A percentile compares a stretch with the other conserved stretches of the same genome.
phyloP scores from a whole-genome alignment of 202 grass and related monocot species.

The Cymbopogon flexuosus region DNA sequence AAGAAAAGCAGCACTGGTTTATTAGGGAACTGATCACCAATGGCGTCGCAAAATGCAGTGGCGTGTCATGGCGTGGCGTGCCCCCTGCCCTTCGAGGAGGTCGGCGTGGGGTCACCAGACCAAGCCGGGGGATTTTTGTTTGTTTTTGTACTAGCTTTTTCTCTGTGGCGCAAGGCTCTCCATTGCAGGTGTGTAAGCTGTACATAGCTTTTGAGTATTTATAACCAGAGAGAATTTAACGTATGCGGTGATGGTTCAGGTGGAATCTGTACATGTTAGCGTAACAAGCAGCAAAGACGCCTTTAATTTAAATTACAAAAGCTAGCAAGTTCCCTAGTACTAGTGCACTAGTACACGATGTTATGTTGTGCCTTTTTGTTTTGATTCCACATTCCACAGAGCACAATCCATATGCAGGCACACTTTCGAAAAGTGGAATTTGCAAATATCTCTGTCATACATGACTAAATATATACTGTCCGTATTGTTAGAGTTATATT shows the following conservation, averaged over 20 bases:
- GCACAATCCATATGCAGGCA: background rate
- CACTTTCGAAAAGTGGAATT: background rate
- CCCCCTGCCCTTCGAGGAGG: background rate
- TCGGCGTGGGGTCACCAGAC: constrained; percentile 16
- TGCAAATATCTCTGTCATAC: background rate
- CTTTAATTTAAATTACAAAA: background rate
- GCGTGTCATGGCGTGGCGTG: background rate
- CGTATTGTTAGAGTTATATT: too few relatives aligned
- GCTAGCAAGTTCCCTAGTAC: background rate
- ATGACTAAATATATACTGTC: background rate
- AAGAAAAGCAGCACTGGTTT: background rate
- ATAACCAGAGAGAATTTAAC: background rate
- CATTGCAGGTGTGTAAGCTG: constrained; percentile 7
- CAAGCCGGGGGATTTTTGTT: background rate
- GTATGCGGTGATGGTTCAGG: constrained; percentile 24
- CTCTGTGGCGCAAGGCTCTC: background rate
- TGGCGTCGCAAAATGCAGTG: constrained; percentile 18
- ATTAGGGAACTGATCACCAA: background rate
- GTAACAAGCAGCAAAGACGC: background rate
- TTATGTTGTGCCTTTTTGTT: background rate
- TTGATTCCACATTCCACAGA: background rate
- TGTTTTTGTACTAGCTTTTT: background rate
- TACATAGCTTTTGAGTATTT: constrained; percentile 30
- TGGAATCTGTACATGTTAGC: constrained; percentile 19
- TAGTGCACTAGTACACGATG: background rate